Conservation (phyloP, 2,329 filamentous ascomycete species). For the Sphaerulina musiva region DNA sequence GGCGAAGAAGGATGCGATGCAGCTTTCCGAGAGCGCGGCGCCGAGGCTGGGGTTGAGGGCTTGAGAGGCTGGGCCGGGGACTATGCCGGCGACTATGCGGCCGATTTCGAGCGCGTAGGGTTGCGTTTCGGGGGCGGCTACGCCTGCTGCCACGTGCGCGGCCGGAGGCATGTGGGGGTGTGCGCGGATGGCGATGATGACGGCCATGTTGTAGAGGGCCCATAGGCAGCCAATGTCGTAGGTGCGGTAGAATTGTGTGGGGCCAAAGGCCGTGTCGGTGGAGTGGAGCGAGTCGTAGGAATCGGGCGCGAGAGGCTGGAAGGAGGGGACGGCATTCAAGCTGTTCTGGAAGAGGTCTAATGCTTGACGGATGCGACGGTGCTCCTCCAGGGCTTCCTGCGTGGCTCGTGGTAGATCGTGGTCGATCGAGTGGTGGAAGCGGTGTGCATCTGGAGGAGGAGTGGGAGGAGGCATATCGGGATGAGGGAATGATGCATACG, state of each 20-base stretch:
- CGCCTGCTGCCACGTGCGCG: constrained; percentile 76
- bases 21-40: constrained; percentile 73
- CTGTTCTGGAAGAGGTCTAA: constrained; percentile 61
- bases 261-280: constrained; percentile 69
- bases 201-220: constrained; percentile 78
- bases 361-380: constrained; percentile 65
- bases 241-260: constrained; percentile 72
- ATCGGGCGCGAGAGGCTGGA: constrained; percentile 67
- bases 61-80: constrained; percentile 43
- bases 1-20: constrained; percentile 79
- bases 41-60: constrained; percentile 71
- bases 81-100: constrained; percentile 67
- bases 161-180: constrained; percentile 89
- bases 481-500: constrained; percentile 31
- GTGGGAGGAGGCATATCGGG: constrained; percentile 16
- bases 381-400: constrained; percentile 66
- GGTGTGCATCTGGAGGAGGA: constrained; percentile 24
- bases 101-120: constrained; percentile 68
- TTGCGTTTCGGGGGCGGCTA: constrained; percentile 66
- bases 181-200: constrained; percentile 72
- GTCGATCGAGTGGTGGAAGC: constrained; percentile 45
- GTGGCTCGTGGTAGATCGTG: constrained; percentile 58
- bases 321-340: constrained; percentile 59
- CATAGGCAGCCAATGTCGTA: constrained; percentile 83
- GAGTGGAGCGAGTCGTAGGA: constrained; percentile 46